A percentile compares a stretch with the other conserved stretches of the same genome.
Evolutionary conservation across 2,329 filamentous ascomycete genomes (phyloP).

Genomic region (Parascedosporium putredinis): DNA sequence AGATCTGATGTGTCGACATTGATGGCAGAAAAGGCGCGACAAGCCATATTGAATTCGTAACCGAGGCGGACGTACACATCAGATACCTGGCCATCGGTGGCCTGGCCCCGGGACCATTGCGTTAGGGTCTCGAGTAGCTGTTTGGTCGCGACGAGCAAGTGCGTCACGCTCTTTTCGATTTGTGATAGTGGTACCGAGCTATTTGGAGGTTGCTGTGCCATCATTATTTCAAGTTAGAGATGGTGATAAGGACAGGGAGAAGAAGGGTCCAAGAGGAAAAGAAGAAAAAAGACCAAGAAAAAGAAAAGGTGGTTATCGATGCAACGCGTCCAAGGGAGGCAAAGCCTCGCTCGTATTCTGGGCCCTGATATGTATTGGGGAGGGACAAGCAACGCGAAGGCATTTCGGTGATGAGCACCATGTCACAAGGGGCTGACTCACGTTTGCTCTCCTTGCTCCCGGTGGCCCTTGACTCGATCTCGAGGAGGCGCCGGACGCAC

Average conservation of each 20-base stretch:
- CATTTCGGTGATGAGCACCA: background rate
- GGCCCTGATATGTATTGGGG: too few relatives aligned
- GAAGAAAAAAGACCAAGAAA: background rate
- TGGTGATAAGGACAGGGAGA: background rate
- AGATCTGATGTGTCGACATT: conserved; percentile 91
- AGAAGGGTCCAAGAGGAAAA: background rate
- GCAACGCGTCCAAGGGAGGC: too few relatives aligned
- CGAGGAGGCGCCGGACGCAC: conserved; percentile 55
- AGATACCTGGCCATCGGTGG: conserved; percentile 89
- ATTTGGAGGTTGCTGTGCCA: conserved; percentile 5
- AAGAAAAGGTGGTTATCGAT: background rate
- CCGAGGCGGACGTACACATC: conserved; percentile 96
- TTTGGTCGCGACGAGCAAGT: conserved; percentile 94
- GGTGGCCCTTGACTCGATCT: conserved; percentile 25
- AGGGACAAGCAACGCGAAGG: background rate
- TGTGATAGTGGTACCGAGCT: conserved; percentile 69
- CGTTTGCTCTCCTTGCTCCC: conserved; percentile 43
- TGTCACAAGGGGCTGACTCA: conserved; percentile 28
- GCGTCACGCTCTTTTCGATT: conserved; percentile 98
- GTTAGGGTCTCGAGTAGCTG: conserved; percentile 95
- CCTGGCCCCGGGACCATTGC: conserved; percentile 88
- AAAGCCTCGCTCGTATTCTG: too few relatives aligned
- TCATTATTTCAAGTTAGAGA: background rate
- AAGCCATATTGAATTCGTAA: conserved; percentile 99
- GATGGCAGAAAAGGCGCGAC: conserved; percentile 90